Percentiles rank a stretch among this genome's conserved stretches.
Evolutionary conservation across 495 filamentous ascomycete species (phyloP).

Genomic region (Penicillium goetzii): DNA sequence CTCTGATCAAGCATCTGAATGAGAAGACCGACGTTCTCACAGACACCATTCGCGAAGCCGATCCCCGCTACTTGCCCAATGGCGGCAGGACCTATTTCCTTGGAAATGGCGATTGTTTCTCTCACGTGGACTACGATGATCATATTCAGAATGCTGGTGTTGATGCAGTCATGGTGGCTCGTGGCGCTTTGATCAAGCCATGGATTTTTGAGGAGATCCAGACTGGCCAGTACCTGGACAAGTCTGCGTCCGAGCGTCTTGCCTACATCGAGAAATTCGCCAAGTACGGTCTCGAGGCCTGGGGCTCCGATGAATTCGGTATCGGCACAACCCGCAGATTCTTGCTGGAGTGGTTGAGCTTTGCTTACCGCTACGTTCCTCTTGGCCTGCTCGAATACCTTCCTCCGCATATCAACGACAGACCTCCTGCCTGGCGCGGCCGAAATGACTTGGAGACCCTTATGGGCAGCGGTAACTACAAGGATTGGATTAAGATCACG

Average conservation of each 20-base stretch:
- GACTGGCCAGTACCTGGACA: constrained; percentile 90
- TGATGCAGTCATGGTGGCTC: constrained; percentile 87
- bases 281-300: constrained; percentile 86
- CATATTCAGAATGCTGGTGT: constrained; percentile 78
- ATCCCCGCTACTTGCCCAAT: constrained; percentile 64
- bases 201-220: constrained; percentile 98
- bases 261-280: constrained; percentile 85
- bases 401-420: constrained; percentile 83
- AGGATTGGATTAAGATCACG: constrained; percentile 99
- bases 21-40: constrained; percentile 59
- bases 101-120: constrained; percentile 96
- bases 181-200: constrained; percentile 92
- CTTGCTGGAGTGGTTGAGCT: constrained; percentile 92
- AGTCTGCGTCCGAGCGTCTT: constrained; percentile 84
- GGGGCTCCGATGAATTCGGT: constrained; percentile 93
- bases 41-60: constrained; percentile 79
- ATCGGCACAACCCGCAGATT: constrained; percentile 87
- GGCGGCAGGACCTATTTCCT: constrained; percentile 79
- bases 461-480: constrained; percentile 84
- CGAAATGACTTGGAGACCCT: constrained; percentile 90
- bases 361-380: constrained; percentile 87
- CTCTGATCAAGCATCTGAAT: constrained; percentile 78
- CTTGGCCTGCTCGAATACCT: constrained; percentile 85
- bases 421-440: constrained; percentile 80
- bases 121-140: constrained; percentile 81